Evolutionary conservation across 2,329 filamentous ascomycete genomes (phyloP), one percentile per base, ranked within the genome.

Genomic region (Sporothrix sp.): DNA sequence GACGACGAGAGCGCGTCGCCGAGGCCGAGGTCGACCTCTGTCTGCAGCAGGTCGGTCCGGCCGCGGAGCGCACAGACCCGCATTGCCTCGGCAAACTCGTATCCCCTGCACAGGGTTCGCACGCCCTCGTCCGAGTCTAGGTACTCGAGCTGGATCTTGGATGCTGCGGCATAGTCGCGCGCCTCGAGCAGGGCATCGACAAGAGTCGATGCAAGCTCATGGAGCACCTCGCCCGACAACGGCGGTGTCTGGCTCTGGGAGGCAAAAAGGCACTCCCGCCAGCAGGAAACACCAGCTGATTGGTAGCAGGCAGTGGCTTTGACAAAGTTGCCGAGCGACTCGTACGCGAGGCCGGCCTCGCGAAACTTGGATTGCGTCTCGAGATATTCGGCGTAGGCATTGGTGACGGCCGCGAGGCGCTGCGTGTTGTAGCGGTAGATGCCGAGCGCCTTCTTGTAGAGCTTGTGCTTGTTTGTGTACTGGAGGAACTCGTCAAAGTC

Each of bases 321-420:
- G 18, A 71, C 63, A 61, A 86, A 87, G 63, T 90, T 80, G 11
- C 72, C 70, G 9, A 98, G 81, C 18, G 84, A 95, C 64, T 97
- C 93, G 66, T 94, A 95, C 3, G 89, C 85, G 58, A 96, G 77
- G 7, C 87, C 93, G 16, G 93, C 91, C 65, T 96, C 88, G 58
- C 85, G 84, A 69, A 87, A 87, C 23, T 82, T 76, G 20, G 88
- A 95, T 47, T 76, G 79, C 2, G 78, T 76, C 61, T 84, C 81
- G 21, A 98, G 81, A 59, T 88, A 76, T 54, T 80, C 74, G 44
- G 90, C 93, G 62, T 95, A 95, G 32, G 93, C 74, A 30, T 77
- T 72, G 45, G 86, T 94, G 40, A 96, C 78, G 16, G 76, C 72
- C 11, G 73, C 73, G 28, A 88, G 76, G 10, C 80, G 82, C 13